phyloP scores from a whole-genome alignment of 352 stramenopile genomes.

The Globisporangium spiculum region DNA sequence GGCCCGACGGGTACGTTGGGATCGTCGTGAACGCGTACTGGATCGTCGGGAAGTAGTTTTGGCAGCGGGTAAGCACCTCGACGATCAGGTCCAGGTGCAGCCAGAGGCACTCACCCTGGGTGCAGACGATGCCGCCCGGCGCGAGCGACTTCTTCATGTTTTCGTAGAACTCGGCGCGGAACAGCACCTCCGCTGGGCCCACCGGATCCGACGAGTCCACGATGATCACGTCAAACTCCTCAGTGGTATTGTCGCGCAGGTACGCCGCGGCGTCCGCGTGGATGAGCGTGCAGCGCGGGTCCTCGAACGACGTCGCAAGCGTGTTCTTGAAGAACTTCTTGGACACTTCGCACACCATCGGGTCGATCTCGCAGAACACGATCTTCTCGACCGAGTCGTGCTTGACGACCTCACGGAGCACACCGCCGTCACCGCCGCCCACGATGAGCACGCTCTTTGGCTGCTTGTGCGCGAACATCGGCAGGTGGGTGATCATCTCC shows the following conservation, averaged over 20 bases:
- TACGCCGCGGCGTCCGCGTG: conserved; percentile 91
- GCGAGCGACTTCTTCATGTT: conserved; percentile 90
- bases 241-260: conserved; percentile 71
- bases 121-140: conserved; percentile 84
- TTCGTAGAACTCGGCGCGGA: conserved; percentile 95
- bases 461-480: conserved; percentile 94
- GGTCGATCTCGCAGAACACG: conserved; percentile 99
- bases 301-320: conserved; percentile 93
- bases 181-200: conserved; percentile 93
- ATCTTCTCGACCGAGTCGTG: conserved; percentile 95
- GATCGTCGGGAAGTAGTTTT: conserved; percentile 91
- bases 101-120: conserved; percentile 98
- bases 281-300: conserved; percentile 94
- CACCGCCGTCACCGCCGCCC: conserved; percentile 96
- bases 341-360: conserved; percentile 94
- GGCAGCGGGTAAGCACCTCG: conserved; percentile 91
- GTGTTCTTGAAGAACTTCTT: conserved; percentile 92
- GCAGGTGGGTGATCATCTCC: conserved; percentile 99
- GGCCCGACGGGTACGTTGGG: conserved; percentile 97
- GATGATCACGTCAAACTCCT: conserved; percentile 96
- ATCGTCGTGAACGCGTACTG: conserved; percentile 99
- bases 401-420: conserved; percentile 94
- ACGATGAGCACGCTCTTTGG: conserved; percentile 98
- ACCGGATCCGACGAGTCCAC: conserved; percentile 96
- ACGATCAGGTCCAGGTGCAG: conserved; percentile 97